A percentile compares a stretch with the other conserved stretches of the same genome.
These are phyloP conservation scores for Penicillium sp. DNA, from an alignment of 2,329 filamentous ascomycete species.

Conservation along the genomic window DNA sequence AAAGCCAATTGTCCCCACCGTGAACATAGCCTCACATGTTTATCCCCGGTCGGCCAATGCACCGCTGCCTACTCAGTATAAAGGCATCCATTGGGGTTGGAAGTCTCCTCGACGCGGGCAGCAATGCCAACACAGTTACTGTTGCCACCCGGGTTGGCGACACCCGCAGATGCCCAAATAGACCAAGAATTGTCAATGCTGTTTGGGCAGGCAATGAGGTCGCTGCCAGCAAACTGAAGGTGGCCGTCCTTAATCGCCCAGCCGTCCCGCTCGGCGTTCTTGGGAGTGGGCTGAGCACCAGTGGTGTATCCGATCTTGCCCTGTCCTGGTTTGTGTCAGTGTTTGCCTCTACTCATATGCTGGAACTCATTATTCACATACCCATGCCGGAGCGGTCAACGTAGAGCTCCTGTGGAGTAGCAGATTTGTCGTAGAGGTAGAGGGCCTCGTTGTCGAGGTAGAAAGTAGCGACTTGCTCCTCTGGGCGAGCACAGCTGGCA, in stretches of 20 bases:
- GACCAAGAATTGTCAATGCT: conserved; percentile 47
- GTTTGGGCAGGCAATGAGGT: conserved; percentile 58
- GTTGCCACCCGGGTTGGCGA: conserved; percentile 35
- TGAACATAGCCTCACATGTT: too few relatives aligned
- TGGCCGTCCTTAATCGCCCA: conserved; percentile 51
- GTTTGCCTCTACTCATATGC: background rate
- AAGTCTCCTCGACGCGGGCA: conserved; percentile 28
- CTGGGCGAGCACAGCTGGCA: conserved; percentile 50
- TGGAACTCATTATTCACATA: conserved; percentile 32
- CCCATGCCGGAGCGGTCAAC: conserved; percentile 63
- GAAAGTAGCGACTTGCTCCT: conserved; percentile 54
- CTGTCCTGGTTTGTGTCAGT: conserved; percentile 44
- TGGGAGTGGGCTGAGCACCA: conserved; percentile 43
- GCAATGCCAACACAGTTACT: conserved; percentile 37
- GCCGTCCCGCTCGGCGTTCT: conserved; percentile 50
- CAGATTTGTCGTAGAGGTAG: conserved; percentile 51
- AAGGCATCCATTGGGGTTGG: conserved; percentile 28
- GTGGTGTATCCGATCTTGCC: conserved; percentile 58
- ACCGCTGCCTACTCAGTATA: conserved; percentile 27
- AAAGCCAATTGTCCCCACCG: too few relatives aligned
- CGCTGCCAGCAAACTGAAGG: conserved; percentile 50
- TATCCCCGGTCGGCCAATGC: background rate
- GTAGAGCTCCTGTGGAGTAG: conserved; percentile 53
- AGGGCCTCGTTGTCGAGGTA: conserved; percentile 51
- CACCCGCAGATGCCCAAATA: conserved; percentile 34